phyloP scores from a whole-genome alignment of 1,284 basidiomycete species.

The Microbotryum violaceum region DNA sequence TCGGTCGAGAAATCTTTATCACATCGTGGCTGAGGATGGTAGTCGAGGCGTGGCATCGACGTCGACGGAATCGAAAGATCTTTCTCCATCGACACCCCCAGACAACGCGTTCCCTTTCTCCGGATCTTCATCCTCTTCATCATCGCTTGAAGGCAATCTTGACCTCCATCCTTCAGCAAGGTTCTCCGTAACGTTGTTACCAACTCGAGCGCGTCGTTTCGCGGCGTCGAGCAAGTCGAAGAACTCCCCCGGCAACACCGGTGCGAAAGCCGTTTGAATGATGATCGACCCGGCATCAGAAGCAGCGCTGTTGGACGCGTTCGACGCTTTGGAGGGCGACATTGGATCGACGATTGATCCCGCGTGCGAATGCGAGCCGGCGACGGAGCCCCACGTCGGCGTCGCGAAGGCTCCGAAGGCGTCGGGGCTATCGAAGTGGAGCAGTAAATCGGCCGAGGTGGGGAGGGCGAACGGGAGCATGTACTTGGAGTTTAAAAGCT shows the following conservation, averaged over 20 bases:
- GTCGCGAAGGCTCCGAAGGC: constrained; percentile 27
- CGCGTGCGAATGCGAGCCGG: constrained; percentile 5
- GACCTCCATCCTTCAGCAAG: neutral
- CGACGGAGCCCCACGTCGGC: neutral
- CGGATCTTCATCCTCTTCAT: neutral
- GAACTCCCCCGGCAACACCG: constrained; percentile 28
- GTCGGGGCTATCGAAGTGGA: constrained; percentile 17
- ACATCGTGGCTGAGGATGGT: no score
- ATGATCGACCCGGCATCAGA: neutral
- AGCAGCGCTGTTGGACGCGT: neutral
- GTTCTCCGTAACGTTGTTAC: neutral
- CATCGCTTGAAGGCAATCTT: constrained; percentile 2
- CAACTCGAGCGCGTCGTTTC: neutral
- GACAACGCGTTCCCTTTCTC: neutral
- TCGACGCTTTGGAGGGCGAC: constrained; percentile 3
- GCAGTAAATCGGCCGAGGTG: constrained; percentile 21
- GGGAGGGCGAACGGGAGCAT: constrained; percentile 33
- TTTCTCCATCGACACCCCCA: neutral
- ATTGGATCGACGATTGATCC: constrained; percentile 6
- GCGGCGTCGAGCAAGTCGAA: constrained; percentile 26
- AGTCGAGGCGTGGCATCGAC: neutral
- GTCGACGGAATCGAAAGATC: neutral
- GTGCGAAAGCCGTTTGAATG: neutral
- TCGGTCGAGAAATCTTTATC: no score
- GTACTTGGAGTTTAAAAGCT: constrained; percentile 29